A percentile compares a stretch with the other conserved stretches of the same genome.
Conservation (phyloP, 2,329 filamentous ascomycete genomes). For the Ascochyta rabiei region DNA sequence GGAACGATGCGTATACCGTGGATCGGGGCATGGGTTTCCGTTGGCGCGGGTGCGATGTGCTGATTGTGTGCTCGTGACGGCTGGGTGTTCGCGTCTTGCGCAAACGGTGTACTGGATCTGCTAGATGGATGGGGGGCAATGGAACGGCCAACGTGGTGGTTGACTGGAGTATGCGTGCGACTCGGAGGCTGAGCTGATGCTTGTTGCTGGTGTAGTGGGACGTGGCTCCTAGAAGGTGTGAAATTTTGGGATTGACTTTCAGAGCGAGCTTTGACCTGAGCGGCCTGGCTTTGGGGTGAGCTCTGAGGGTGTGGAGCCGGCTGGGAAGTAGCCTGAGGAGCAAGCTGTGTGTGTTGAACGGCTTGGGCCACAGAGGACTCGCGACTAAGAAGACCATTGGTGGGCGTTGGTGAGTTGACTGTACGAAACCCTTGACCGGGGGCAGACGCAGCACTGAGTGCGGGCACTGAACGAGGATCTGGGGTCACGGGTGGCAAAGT, state of each 20-base stretch:
- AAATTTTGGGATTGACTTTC: constrained; percentile 16
- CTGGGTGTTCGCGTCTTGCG: constrained; percentile 28
- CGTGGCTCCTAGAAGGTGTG: constrained; percentile 24
- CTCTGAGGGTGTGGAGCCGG: constrained; percentile 14
- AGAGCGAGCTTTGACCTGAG: constrained; percentile 13
- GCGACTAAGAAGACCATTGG: constrained; percentile 25
- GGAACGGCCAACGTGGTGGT: constrained; percentile 27
- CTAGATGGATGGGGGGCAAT: constrained; percentile 35
- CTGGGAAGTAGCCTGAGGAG: constrained; percentile 23
- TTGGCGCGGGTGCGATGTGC: constrained; percentile 16
- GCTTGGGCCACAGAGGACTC: constrained; percentile 30
- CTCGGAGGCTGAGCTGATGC: constrained; percentile 26
- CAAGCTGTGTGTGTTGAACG: constrained; percentile 25
- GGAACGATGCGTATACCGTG: constrained; percentile 29
- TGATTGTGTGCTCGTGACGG: constrained; percentile 21
- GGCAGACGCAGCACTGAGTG: constrained; percentile 4
- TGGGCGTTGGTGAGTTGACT: constrained; percentile 17
- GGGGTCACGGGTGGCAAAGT: not conserved
- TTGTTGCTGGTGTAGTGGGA: constrained; percentile 24
- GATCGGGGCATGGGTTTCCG: constrained; percentile 5
- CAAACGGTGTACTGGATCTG: constrained; percentile 38
- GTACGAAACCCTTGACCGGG: constrained; percentile 21
- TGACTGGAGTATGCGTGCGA: constrained; percentile 32
- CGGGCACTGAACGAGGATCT: constrained; percentile 3
- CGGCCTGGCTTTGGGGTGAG: constrained; percentile 13